Base-by-base conservation (phyloP, 768 basidiomycete genomes). In the Lactarius akahatsu region DNA sequence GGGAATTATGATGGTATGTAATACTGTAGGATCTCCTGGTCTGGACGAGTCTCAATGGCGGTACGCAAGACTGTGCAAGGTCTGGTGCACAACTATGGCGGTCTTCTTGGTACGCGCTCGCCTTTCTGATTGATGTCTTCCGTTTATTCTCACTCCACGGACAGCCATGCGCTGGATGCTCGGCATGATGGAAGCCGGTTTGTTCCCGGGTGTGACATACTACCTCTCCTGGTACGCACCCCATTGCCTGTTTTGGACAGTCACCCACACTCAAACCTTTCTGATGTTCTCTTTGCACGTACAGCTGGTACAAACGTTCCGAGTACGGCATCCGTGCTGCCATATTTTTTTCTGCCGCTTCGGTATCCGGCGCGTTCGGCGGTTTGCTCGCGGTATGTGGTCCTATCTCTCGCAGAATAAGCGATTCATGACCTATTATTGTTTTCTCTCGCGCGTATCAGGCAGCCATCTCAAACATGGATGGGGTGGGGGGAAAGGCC, bases 321-420 rank as follows among this genome's bases (percentile, higher is more conserved):
- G 92, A 94, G 72, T 90, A 91, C 69, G 91, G 89, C 65, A 78
- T 84, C 61, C 79, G 79, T 50, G 74, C 76, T 23, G 78, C 79
- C 32, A 66, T 81, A 30, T 83, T 83, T 78, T 83, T 82, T 77
- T 78, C 78, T 0, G 80, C 91, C 3, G 91, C 91, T 0, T 91
- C 89, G 2, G 83, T 90, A 0, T 86, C 90, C 2, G 92, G 91
- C n/a, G 90, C 91, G 26, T 92, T 92, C 69, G 89, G 89, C 61
- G 89, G 89, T 59, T 77, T 91, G 23, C 83, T 91, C 57, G 88
- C 89, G 41, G 89, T 89, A 66, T 65, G 79, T 69, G 6, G 20
- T 30, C 15, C 6, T 30, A 32, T 18, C 38, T 50, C 23, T 34
- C 15, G 30, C 38, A 7, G 52, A 16, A n/a, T 20, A 13, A 15